Evolutionary conservation across 768 basidiomycete genomes (phyloP).

Genomic region (Suillus placidus): DNA sequence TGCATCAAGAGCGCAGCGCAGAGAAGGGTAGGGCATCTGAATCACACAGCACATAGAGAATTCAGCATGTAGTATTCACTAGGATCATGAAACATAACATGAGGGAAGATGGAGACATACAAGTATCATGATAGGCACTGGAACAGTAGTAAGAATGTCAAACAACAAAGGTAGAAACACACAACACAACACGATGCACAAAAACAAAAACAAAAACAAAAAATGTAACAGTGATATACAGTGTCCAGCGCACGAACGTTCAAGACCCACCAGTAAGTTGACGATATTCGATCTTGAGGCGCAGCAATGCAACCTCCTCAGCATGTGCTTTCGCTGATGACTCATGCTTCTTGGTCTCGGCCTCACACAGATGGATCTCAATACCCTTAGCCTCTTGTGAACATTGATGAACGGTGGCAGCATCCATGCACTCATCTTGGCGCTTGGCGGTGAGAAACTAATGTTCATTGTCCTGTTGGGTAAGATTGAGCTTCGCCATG

Average conservation of each 20-base stretch:
- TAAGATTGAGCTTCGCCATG: background rate
- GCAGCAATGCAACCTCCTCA: background rate
- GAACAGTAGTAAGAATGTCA: background rate
- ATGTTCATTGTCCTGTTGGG: background rate
- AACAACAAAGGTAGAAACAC: background rate
- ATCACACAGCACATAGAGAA: background rate
- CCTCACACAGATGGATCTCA: background rate
- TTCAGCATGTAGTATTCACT: background rate
- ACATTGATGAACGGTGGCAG: background rate
- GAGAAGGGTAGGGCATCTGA: background rate
- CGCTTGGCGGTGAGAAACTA: background rate
- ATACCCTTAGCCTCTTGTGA: background rate
- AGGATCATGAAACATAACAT: background rate
- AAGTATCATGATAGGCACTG: background rate
- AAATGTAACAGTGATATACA: background rate
- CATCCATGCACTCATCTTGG: background rate
- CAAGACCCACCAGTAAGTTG: background rate
- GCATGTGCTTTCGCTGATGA: background rate
- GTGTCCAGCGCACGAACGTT: background rate
- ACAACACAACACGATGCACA: background rate
- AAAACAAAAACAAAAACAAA: too few species aligned
- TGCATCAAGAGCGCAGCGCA: too few species aligned
- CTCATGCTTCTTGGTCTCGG: background rate
- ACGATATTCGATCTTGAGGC: background rate
- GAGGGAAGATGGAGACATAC: background rate